Base-by-base conservation (phyloP, 805 yeast species). In the Candida andamanensis region DNA sequence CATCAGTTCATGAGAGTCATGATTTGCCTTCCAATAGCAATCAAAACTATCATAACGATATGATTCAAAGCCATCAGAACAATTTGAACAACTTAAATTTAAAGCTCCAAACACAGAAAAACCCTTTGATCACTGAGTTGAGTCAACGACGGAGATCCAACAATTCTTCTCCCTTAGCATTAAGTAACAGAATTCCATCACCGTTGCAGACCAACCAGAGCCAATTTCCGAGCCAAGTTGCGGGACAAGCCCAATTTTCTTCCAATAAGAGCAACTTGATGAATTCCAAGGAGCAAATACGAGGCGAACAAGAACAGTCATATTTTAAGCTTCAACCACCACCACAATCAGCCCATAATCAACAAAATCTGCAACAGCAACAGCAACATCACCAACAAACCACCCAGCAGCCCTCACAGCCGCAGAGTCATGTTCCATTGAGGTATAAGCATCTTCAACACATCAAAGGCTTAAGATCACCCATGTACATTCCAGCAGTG, bases 401-500 rank as follows among this genome's bases (percentile, higher is more conserved):
- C 10, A 8, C 22, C 8, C 22, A 8, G 11, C 10, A 8, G 10
- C 22, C 22, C 22, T 8, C 8, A 8, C 22, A 19, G 11, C 22
- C 22, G 23, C 34, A 31, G 13, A 18, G 24, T 11, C 28, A 21
- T 14, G 24, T 27, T 27, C 32, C 37, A 20, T 14, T 24, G 15
- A 33, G 28, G 11, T 24, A 26, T 4, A 47, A 55, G 28, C 63
- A 63, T 37, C 53, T 80, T 15, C 81, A 78, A 51, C 94, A 86
- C 48, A 76, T 87, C 40, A 76, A 78, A 36, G 81, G 80, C 28
- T 89, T 86, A 41, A 75, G 86, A 53, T 81, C 85, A 48, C 96
- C 97, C 7, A 63, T 89, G 63, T 89, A 86, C 49, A 69, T 83
- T 0, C 97, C 97, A 0, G 96, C 96, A 0, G 97, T 89, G 8